These are phyloP conservation scores for Alectoria sarmentosa DNA, from an alignment of 495 filamentous ascomycete species.

Conservation along the genomic window DNA sequence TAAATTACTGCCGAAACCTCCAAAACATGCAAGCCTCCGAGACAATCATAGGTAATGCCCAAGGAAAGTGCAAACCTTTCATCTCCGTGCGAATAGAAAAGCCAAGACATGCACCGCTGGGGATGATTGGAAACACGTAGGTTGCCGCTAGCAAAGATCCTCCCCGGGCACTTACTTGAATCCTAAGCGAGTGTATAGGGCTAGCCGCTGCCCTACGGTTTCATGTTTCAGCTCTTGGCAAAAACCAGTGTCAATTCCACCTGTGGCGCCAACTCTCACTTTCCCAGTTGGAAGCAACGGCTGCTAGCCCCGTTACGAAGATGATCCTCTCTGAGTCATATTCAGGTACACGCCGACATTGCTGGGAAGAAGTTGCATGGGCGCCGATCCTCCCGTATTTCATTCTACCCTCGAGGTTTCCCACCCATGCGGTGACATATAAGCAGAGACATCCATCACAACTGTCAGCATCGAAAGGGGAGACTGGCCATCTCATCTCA, in stretches of 20 bases:
- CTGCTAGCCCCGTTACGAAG: too few species aligned
- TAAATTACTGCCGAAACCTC: not conserved
- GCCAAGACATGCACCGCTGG: not conserved
- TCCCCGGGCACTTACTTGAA: not conserved
- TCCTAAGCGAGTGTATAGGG: not conserved
- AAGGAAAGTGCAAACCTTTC: not conserved
- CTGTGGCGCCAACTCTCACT: not conserved
- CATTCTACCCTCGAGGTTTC: too few species aligned
- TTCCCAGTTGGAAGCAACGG: not conserved
- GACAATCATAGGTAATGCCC: not conserved
- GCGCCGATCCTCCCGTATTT: too few species aligned
- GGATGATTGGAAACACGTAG: not conserved
- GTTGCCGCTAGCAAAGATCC: not conserved
- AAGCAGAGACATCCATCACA: too few species aligned
- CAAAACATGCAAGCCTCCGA: not conserved
- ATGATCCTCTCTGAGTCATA: too few species aligned
- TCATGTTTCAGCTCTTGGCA: constrained; percentile 1
- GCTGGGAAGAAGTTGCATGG: too few species aligned
- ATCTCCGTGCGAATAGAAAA: not conserved
- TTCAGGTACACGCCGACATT: too few species aligned
- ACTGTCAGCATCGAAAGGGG: too few species aligned
- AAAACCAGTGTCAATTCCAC: not conserved
- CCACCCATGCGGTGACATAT: too few species aligned
- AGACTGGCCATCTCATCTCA: too few species aligned
- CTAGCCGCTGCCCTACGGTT: not conserved